Conservation (phyloP, 768 basidiomycete genomes). For the Agrocybe praecox region DNA sequence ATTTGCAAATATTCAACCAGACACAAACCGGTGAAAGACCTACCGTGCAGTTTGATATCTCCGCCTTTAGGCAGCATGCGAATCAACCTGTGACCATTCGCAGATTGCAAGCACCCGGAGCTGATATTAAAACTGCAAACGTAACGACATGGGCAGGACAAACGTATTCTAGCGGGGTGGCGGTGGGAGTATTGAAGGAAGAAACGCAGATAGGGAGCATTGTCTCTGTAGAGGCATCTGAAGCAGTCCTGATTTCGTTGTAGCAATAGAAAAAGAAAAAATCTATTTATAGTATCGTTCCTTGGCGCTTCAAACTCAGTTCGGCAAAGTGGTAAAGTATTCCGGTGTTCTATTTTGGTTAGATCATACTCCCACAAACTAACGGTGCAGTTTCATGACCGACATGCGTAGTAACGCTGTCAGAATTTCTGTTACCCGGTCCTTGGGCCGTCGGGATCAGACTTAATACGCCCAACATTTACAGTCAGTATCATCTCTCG, state of each 20-base stretch:
- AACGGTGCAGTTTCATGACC: not conserved
- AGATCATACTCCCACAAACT: not conserved
- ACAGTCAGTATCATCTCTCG: not conserved
- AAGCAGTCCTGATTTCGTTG: slow-evolving; percentile 29
- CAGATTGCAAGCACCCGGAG: slow-evolving; percentile 48
- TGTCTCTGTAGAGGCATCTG: slow-evolving; percentile 28
- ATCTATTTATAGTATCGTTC: not conserved
- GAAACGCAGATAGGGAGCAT: slow-evolving; percentile 33
- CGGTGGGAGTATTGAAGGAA: slow-evolving; percentile 38
- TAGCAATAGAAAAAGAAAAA: slow-evolving; percentile 3
- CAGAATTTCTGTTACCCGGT: not conserved
- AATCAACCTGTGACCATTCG: slow-evolving; percentile 35
- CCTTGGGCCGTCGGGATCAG: not conserved
- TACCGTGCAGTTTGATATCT: slow-evolving; percentile 46
- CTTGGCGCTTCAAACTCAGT: not conserved
- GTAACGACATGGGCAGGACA: slow-evolving; percentile 55
- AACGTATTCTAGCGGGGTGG: slow-evolving; percentile 43
- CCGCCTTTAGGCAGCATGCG: slow-evolving; percentile 33
- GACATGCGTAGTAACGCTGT: not conserved
- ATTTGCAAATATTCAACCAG: slow-evolving; percentile 53
- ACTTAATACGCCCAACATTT: not conserved
- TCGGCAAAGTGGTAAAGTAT: not conserved
- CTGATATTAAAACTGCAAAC: slow-evolving; percentile 45
- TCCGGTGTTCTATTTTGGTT: no score
- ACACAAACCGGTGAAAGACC: slow-evolving; percentile 45